Evolutionary conservation across 208 protist genomes (phyloP).

Genomic region (Leishmania tropica): DNA sequence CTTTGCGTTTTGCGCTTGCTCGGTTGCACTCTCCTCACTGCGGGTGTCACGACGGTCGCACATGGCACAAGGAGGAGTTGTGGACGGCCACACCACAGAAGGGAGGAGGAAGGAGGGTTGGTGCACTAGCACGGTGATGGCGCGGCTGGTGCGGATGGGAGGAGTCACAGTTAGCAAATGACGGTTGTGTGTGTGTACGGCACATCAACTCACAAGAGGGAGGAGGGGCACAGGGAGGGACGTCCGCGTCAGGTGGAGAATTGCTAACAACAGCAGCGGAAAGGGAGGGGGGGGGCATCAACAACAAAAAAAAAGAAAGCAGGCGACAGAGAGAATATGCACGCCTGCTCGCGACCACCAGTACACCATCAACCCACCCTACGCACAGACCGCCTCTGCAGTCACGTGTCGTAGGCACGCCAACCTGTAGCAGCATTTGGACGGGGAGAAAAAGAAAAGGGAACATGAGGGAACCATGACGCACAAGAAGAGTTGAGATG

Average conservation of each 20-base stretch:
- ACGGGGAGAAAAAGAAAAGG: not conserved
- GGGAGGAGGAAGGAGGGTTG: not conserved
- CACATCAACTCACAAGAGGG: not conserved
- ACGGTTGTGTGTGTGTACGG: no score
- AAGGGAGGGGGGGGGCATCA: no score
- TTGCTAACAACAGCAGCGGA: not conserved
- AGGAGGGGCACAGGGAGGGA: not conserved
- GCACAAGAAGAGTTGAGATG: not conserved
- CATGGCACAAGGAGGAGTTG: not conserved
- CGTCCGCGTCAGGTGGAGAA: not conserved
- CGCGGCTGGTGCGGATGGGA: no score
- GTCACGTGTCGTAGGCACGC: not conserved
- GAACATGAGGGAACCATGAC: not conserved
- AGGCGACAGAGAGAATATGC: not conserved
- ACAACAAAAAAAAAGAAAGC: not conserved
- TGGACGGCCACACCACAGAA: not conserved
- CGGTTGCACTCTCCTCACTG: not conserved
- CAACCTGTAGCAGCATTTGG: not conserved
- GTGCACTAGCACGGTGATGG: not conserved
- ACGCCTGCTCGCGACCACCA: not conserved
- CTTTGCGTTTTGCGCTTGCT: not conserved
- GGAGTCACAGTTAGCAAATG: no score
- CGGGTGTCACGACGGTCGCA: not conserved
- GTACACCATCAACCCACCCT: not conserved
- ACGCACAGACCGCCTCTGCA: not conserved